Evolutionary conservation across 148 eudicot genomes (phyloP).

Genomic region (Arctostaphylos glauca): DNA sequence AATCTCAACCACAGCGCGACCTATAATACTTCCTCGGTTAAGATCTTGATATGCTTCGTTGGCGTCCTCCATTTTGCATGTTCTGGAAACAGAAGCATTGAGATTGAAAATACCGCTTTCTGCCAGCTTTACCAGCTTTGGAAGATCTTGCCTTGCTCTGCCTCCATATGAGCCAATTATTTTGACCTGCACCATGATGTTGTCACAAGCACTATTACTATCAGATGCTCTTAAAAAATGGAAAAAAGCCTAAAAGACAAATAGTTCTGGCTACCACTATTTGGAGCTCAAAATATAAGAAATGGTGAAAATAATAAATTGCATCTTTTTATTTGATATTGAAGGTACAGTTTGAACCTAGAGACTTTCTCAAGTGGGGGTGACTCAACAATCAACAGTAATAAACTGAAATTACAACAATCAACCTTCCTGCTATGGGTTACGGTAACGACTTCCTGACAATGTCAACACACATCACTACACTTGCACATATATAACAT

Average conservation of each 20-base stretch:
- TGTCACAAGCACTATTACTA: background rate
- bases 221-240: background rate
- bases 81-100: slow-evolving; percentile 74
- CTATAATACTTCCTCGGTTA: slow-evolving; percentile 64
- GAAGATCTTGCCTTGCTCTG: slow-evolving; percentile 95
- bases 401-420: background rate
- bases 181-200: slow-evolving; percentile 56
- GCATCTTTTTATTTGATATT: background rate
- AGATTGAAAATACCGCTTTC: slow-evolving; percentile 84
- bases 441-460: background rate
- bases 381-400: background rate
- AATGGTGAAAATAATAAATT: background rate
- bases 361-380: background rate
- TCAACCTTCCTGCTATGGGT: background rate
- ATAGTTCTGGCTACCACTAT: background rate
- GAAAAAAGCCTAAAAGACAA: background rate
- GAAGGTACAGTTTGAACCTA: background rate
- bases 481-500: background rate
- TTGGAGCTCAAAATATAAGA: background rate
- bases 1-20: slow-evolving; percentile 90
- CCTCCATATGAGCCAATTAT: slow-evolving; percentile 95
- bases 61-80: slow-evolving; percentile 77
- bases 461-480: background rate
- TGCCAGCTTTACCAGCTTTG: slow-evolving; percentile 83
- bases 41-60: slow-evolving; percentile 75